Evolutionary conservation across 2,329 filamentous ascomycete genomes (phyloP).

Genomic region (Furcasterigmium sp.): DNA sequence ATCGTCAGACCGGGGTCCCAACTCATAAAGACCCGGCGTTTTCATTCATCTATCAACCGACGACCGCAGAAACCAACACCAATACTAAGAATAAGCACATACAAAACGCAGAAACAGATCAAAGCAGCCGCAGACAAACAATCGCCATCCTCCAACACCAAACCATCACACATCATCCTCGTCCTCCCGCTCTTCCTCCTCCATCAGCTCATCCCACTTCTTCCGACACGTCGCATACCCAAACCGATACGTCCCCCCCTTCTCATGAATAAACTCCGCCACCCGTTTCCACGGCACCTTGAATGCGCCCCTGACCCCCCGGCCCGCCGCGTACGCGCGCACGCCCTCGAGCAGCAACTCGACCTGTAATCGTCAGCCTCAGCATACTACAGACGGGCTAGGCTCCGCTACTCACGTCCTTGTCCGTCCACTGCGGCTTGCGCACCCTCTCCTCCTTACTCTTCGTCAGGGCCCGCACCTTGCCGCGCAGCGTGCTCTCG

Average conservation of each 20-base stretch:
- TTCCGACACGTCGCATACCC: slow-evolving; percentile 54
- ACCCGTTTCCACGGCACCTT: slow-evolving; percentile 55
- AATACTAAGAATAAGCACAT: no score
- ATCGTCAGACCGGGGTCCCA: no score
- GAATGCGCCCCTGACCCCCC: no score
- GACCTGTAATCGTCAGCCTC: slow-evolving; percentile 27
- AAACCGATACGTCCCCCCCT: slow-evolving; percentile 54
- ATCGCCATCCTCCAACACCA: no score
- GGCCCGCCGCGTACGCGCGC: slow-evolving; percentile 21
- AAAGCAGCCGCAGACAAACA: no score
- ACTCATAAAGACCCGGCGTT: no score
- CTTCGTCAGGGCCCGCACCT: slow-evolving; percentile 62
- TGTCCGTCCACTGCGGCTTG: slow-evolving; percentile 57
- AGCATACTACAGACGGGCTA: no score
- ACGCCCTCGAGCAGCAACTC: slow-evolving; percentile 39
- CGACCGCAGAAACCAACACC: no score
- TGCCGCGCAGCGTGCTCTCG: slow-evolving; percentile 68
- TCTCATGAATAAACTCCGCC: slow-evolving; percentile 42
- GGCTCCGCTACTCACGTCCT: slow-evolving; percentile 51
- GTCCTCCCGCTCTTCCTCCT: background rate
- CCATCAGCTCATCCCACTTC: slow-evolving; percentile 44
- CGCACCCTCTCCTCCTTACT: slow-evolving; percentile 55
- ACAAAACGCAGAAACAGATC: no score
- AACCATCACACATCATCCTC: no score
- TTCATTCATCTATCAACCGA: no score